These are phyloP conservation scores for Sporothrix protearum DNA, from an alignment of 2,329 filamentous ascomycete genomes.

Conservation along the genomic window DNA sequence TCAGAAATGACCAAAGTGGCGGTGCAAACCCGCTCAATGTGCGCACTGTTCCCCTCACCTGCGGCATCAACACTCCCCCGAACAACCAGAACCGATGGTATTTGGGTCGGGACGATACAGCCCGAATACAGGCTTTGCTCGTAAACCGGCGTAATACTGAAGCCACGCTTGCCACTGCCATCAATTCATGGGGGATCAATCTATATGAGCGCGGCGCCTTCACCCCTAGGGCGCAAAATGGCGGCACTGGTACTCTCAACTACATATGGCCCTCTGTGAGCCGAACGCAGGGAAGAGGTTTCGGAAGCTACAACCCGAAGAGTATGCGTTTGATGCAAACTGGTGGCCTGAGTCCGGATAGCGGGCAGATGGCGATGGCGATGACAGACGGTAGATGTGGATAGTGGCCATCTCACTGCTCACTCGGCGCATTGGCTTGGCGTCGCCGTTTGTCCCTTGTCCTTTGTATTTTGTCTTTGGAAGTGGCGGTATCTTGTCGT, in stretches of 20 bases:
- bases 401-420: constrained; percentile 2
- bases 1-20: not conserved
- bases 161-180: constrained; percentile 3
- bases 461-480: constrained; percentile 2
- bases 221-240: constrained; percentile 1
- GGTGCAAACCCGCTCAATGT: not conserved
- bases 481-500: constrained; percentile 4
- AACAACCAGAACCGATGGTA: not conserved
- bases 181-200: constrained; percentile 1
- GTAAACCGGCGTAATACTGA: not conserved
- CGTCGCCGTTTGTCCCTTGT: constrained; percentile 1
- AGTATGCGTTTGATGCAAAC: constrained; percentile 1
- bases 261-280: constrained; percentile 2
- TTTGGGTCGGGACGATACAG: not conserved
- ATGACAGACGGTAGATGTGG: not conserved
- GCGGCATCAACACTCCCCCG: not conserved
- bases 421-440: constrained; percentile 1
- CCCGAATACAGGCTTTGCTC: not conserved
- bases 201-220: not conserved
- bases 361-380: constrained; percentile 3
- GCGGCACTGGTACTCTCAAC: constrained; percentile 1
- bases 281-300: not conserved
- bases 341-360: constrained; percentile 7
- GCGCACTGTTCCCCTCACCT: constrained; percentile 2
- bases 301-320: not conserved